Percentiles rank a stretch among this genome's conserved stretches.
phyloP scores from a whole-genome alignment of 805 yeast species.

The Komagataella mondaviorum region DNA sequence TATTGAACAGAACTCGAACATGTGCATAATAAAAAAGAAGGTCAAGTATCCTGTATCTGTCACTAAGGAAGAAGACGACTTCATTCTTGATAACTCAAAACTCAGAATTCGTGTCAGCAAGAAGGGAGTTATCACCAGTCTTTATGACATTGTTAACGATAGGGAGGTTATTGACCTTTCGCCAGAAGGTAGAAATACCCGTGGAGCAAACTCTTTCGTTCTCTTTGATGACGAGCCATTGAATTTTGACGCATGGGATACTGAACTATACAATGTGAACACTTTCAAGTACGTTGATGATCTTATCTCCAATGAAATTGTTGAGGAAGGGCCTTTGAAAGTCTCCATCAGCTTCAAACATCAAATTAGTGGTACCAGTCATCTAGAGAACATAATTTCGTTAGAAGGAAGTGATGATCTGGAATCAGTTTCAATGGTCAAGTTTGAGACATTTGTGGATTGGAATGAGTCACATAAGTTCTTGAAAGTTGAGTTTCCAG shows the following conservation, averaged over 20 bases:
- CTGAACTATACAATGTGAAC: conserved; percentile 78
- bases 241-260: conserved; percentile 95
- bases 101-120: conserved; percentile 40
- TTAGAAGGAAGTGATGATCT: conserved; percentile 37
- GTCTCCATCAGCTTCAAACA: conserved; percentile 53
- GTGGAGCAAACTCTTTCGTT: conserved; percentile 72
- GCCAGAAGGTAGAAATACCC: conserved; percentile 38
- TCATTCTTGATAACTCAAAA: conserved; percentile 45
- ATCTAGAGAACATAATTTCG: conserved; percentile 56
- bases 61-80: conserved; percentile 24
- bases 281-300: conserved; percentile 41
- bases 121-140: conserved; percentile 44
- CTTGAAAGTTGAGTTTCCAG: conserved; percentile 91
- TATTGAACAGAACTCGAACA: conserved; percentile 6
- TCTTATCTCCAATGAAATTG: conserved; percentile 22
- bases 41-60: conserved; percentile 38
- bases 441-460: conserved; percentile 46
- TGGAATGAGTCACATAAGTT: conserved; percentile 88
- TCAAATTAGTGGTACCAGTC: conserved; percentile 40
- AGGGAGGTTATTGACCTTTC: conserved; percentile 57
- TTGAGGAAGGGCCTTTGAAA: conserved; percentile 41
- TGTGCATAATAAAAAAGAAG: conserved; percentile 1
- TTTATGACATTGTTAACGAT: conserved; percentile 42
- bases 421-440: conserved; percentile 24
- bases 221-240: conserved; percentile 85